Evolutionary conservation across 2,329 filamentous ascomycete species (phyloP).

Genomic region (Clarireedia hainanense): DNA sequence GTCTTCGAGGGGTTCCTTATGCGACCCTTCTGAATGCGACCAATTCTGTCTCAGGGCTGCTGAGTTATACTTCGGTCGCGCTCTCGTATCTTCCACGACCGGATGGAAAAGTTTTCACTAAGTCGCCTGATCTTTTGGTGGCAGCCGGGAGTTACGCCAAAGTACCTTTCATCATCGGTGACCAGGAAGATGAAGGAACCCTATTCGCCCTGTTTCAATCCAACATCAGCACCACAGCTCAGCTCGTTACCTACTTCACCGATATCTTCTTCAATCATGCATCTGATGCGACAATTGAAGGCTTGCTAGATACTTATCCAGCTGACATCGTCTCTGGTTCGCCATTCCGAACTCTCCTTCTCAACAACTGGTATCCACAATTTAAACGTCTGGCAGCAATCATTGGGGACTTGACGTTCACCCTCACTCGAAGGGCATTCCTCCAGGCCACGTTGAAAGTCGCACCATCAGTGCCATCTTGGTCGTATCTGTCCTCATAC

Average conservation of each 20-base stretch:
- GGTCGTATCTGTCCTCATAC: slow-evolving; percentile 72
- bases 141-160: slow-evolving; percentile 45
- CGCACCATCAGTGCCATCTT: slow-evolving; percentile 53
- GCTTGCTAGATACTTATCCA: slow-evolving; percentile 56
- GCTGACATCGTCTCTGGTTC: slow-evolving; percentile 44
- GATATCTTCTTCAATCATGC: slow-evolving; percentile 53
- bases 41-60: slow-evolving; percentile 61
- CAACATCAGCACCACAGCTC: slow-evolving; percentile 55
- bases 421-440: slow-evolving; percentile 58
- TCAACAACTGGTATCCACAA: slow-evolving; percentile 69
- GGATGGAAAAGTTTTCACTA: slow-evolving; percentile 54
- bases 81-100: slow-evolving; percentile 69
- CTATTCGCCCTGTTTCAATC: slow-evolving; percentile 62
- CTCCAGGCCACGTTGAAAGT: slow-evolving; percentile 39
- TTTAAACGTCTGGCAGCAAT: slow-evolving; percentile 72
- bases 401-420: slow-evolving; percentile 69
- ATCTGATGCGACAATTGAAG: slow-evolving; percentile 40
- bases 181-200: slow-evolving; percentile 76
- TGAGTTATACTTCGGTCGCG: slow-evolving; percentile 61
- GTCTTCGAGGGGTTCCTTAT: slow-evolving; percentile 55
- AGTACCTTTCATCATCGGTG: slow-evolving; percentile 59
- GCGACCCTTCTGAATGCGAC: slow-evolving; percentile 54
- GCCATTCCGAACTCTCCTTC: slow-evolving; percentile 59
- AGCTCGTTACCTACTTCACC: slow-evolving; percentile 55
- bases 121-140: slow-evolving; percentile 54